Evolutionary conservation across 768 basidiomycete species (phyloP).

Genomic region (Boletales sp.): DNA sequence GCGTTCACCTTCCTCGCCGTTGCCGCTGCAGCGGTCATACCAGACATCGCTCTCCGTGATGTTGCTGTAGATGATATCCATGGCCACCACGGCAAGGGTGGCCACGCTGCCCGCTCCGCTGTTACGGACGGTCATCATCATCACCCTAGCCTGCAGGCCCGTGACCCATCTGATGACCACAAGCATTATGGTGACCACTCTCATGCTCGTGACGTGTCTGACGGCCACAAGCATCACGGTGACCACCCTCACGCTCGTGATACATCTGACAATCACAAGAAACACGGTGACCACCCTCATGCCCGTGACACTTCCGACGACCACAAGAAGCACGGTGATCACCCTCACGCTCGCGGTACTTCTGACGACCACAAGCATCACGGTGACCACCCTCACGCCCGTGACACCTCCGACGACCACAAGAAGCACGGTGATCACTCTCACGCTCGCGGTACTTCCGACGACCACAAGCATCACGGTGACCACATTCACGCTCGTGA

Average conservation of each 20-base stretch:
- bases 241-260: not conserved
- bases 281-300: not conserved
- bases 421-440: not conserved
- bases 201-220: not conserved
- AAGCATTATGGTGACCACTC: not conserved
- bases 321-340: not conserved
- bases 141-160: not conserved
- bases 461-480: no score
- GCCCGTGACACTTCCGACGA: not conserved
- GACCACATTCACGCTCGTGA: no score
- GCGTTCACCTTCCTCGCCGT: constrained; percentile 4
- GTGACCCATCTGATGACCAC: not conserved
- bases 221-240: not conserved
- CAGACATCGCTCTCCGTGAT: not conserved
- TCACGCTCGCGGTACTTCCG: no score
- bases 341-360: not conserved
- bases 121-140: not conserved
- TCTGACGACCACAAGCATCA: not conserved
- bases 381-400: no score
- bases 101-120: not conserved
- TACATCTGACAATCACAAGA: not conserved
- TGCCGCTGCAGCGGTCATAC: not conserved
- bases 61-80: not conserved
- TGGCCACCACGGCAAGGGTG: not conserved
- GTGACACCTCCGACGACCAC: not conserved